Evolutionary conservation across 768 basidiomycete genomes (phyloP), one percentile per base, ranked within the genome.

Genomic region (Tulasnella sp.): DNA sequence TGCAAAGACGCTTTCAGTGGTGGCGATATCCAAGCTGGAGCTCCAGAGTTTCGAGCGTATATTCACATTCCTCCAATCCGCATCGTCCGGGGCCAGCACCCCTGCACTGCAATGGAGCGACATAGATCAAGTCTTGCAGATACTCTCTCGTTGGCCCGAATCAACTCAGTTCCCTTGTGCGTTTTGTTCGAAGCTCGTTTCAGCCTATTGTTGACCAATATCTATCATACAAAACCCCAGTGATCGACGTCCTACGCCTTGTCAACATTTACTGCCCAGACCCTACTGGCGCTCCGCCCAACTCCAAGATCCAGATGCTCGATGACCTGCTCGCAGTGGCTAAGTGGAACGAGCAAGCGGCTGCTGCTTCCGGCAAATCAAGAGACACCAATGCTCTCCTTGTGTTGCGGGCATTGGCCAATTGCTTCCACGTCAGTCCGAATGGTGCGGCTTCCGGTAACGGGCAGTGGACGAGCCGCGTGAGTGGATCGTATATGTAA

Each of bases 361-460:
- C 24, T 12, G 11, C 70, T n/a, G 75, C 83, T 0, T 68, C 85
- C 34, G 69, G 75, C 2, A 96, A 91, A 70, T 69, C 81, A 5
- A 75, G 83, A 59, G 92, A 96, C 68, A 94, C 85, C 17, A 97
- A 97, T 66, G 76, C 84, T 1, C 74, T 94, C 61, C 76, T 99
- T 24, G 74, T 86, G 1, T 73, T 96, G 50, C 79, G 93, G 31
- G 84, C 82, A 0, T 65, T 96, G 34, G 82, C 87, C 25, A 99
- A 99, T 69, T 72, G 77, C 31, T 83, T 92, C 67, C 79, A 83
- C 64, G 24, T 54, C 45, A 69, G 68, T 2, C 58, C 61, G 15
- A 64, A 66, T 46, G 71, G 70, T 4, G 61, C 67, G 38, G 42
- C 41, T 2, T 62, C 76, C 42, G 70, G 68, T 4, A 75, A 78